Conservation (phyloP, 2,329 filamentous ascomycete species). For the Pseudogymnoascus sp. region DNA sequence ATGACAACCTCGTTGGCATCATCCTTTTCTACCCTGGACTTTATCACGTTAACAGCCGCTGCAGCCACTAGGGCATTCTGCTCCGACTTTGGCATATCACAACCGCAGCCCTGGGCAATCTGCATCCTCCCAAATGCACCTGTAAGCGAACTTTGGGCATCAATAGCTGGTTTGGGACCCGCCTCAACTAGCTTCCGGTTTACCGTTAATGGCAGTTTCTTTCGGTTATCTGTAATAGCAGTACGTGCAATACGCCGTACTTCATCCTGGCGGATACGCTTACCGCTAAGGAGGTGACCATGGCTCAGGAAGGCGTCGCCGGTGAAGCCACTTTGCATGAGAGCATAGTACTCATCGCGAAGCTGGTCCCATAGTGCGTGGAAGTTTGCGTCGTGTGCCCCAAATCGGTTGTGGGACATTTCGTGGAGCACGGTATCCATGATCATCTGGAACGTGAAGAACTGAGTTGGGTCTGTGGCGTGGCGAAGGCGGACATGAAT, state of each 20-base stretch:
- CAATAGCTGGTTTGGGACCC: slow-evolving; percentile 25
- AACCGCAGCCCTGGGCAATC: slow-evolving; percentile 66
- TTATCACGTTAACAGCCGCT: slow-evolving; percentile 64
- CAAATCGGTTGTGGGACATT: slow-evolving; percentile 77
- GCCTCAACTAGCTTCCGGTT: slow-evolving; percentile 66
- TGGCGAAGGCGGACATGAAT: slow-evolving; percentile 79
- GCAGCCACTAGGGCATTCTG: slow-evolving; percentile 55
- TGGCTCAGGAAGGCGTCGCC: slow-evolving; percentile 79
- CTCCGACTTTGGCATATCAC: slow-evolving; percentile 55
- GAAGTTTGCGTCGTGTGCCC: slow-evolving; percentile 75
- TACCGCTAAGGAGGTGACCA: slow-evolving; percentile 65
- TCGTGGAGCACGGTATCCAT: slow-evolving; percentile 93
- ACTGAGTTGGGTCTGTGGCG: slow-evolving; percentile 62
- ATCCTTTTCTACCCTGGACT: slow-evolving; percentile 77
- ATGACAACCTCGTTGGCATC: slow-evolving; percentile 84
- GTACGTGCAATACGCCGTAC: slow-evolving; percentile 64
- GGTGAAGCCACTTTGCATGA: slow-evolving; percentile 75
- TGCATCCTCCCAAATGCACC: slow-evolving; percentile 61
- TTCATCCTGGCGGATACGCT: slow-evolving; percentile 58
- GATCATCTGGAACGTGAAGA: slow-evolving; percentile 70
- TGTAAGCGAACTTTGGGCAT: slow-evolving; percentile 26
- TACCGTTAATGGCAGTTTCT: slow-evolving; percentile 44
- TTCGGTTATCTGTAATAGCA: slow-evolving; percentile 62
- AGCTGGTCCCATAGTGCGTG: slow-evolving; percentile 83
- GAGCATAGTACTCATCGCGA: slow-evolving; percentile 71